phyloP scores from a whole-genome alignment of 2,329 filamentous ascomycete genomes.

The Karstenula rhodostoma region DNA sequence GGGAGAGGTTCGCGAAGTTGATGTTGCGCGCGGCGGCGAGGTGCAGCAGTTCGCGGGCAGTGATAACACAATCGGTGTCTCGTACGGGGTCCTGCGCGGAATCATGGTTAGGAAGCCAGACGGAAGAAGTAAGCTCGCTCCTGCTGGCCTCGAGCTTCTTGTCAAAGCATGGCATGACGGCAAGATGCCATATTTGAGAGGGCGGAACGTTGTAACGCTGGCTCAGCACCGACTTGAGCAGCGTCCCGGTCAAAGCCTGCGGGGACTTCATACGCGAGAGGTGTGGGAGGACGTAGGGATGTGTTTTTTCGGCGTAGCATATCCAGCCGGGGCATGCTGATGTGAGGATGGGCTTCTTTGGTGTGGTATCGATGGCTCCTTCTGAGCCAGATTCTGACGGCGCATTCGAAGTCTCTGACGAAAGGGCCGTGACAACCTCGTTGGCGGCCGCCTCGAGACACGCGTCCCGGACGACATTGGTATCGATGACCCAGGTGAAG shows the following conservation, averaged over 20 bases:
- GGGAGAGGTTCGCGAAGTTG: conserved; percentile 76
- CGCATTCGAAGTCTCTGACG: conserved; percentile 33
- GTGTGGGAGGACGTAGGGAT: conserved; percentile 90
- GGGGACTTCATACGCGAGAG: conserved; percentile 92
- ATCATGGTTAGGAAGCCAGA: conserved; percentile 63
- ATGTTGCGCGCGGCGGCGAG: conserved; percentile 82
- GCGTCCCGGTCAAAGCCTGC: conserved; percentile 87
- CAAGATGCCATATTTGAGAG: conserved; percentile 89
- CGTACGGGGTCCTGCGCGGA: conserved; percentile 60
- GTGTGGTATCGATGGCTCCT: conserved; percentile 54
- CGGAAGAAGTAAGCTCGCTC: conserved; percentile 84
- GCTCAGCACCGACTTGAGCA: conserved; percentile 86
- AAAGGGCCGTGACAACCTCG: conserved; percentile 53
- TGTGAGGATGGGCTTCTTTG: conserved; percentile 74
- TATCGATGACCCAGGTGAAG: conserved; percentile 92
- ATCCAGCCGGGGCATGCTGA: conserved; percentile 98
- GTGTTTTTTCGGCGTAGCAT: conserved; percentile 98
- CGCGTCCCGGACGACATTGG: conserved; percentile 81
- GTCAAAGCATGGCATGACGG: conserved; percentile 98
- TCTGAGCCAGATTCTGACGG: conserved; percentile 37
- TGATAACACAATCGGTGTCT: conserved; percentile 98
- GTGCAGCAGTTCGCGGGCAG: conserved; percentile 91
- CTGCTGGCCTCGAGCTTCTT: conserved; percentile 98
- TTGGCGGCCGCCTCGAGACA: conserved; percentile 72
- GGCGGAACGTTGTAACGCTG: conserved; percentile 75